Percentiles rank a stretch among this genome's conserved stretches.
Evolutionary conservation across 805 yeast species (phyloP).

Genomic region (Wickerhamomyces chaumierensis): DNA sequence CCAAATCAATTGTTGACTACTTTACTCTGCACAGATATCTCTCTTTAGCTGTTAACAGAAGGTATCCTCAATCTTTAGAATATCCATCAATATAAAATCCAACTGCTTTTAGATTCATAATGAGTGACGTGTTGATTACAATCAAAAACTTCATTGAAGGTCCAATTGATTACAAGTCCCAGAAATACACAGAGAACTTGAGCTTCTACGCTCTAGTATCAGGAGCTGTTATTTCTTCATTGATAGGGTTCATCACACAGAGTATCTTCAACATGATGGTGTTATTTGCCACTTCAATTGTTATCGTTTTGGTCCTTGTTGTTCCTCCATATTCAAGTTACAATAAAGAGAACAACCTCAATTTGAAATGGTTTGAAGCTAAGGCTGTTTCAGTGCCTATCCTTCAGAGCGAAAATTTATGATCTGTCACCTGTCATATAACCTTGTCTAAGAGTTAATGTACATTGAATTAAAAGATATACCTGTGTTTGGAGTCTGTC

Average conservation of each 20-base stretch:
- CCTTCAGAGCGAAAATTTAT: no score
- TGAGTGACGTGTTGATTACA: background rate
- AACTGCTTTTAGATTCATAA: no score
- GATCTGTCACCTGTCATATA: no score
- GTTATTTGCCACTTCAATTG: background rate
- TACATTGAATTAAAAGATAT: no score
- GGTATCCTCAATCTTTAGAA: no score
- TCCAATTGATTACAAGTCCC: slow-evolving; percentile 12
- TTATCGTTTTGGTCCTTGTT: slow-evolving; percentile 4
- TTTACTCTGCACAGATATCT: no score
- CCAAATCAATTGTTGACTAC: no score
- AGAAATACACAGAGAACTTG: slow-evolving; percentile 4
- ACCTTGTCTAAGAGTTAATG: no score
- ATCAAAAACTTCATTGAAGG: slow-evolving; percentile 9
- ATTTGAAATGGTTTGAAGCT: slow-evolving; percentile 10
- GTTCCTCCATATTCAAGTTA: slow-evolving; percentile 12
- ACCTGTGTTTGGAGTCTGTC: no score
- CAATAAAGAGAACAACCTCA: slow-evolving; percentile 2
- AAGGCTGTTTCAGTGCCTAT: slow-evolving; percentile 1
- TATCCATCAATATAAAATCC: no score
- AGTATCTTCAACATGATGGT: slow-evolving; percentile 1
- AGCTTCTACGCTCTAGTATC: slow-evolving; percentile 2
- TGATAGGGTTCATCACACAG: slow-evolving; percentile 7
- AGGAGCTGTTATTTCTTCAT: slow-evolving; percentile 6
- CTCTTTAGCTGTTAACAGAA: no score